Percentiles rank a stretch among this genome's conserved stretches.
phyloP scores from a whole-genome alignment of 805 yeast species.

The Candida orba region DNA sequence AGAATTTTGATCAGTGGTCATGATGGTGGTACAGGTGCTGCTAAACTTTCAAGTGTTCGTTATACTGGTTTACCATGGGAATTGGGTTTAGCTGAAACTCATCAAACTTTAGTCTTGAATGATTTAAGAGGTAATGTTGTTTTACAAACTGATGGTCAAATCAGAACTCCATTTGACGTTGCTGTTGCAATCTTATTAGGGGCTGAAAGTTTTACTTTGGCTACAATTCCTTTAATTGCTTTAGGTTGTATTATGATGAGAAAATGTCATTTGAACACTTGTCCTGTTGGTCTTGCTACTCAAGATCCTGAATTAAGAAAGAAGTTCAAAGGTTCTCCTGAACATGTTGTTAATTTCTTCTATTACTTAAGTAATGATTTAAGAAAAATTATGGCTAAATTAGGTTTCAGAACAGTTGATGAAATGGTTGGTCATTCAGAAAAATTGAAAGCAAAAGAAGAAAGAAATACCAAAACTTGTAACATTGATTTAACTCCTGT shows the following conservation, averaged over 20 bases:
- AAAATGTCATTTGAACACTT: constrained; percentile 86
- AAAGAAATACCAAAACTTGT: constrained; percentile 83
- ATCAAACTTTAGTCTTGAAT: constrained; percentile 91
- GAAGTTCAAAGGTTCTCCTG: constrained; percentile 95
- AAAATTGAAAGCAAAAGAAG: constrained; percentile 77
- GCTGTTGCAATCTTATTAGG: constrained; percentile 95
- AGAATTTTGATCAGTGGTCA: constrained; percentile 94
- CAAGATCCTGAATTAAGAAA: constrained; percentile 92
- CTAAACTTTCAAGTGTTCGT: constrained; percentile 94
- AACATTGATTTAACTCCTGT: constrained; percentile 89
- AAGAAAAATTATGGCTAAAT: constrained; percentile 85
- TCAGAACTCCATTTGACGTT: constrained; percentile 94
- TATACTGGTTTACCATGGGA: constrained; percentile 99
- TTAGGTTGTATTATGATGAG: constrained; percentile 98
- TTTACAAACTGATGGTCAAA: constrained; percentile 97
- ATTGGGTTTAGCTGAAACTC: constrained; percentile 95
- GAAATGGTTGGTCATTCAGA: constrained; percentile 99
- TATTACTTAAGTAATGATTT: constrained; percentile 90
- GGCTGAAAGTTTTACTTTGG: constrained; percentile 98
- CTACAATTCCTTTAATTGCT: constrained; percentile 93
- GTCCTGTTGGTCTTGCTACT: constrained; percentile 98
- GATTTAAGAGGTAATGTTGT: constrained; percentile 93
- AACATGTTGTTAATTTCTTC: constrained; percentile 96
- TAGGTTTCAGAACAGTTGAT: constrained; percentile 91
- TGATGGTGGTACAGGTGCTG: constrained; percentile 99